Evolutionary conservation across 257 asterid species (phyloP), one percentile per base, ranked within the genome.

Genomic region (Scutellaria barbata): DNA sequence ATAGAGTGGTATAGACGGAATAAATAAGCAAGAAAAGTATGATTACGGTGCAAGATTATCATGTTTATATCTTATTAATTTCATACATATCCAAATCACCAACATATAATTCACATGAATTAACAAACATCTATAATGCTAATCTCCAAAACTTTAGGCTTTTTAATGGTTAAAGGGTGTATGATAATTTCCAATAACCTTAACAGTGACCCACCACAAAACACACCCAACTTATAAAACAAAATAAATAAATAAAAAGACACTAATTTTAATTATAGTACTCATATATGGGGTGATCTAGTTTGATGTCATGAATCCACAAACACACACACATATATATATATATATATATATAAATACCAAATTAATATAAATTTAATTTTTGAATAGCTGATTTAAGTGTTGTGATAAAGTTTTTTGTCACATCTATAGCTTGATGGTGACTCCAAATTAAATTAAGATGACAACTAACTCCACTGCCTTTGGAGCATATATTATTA

Each of bases 401-500:
- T 60, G 72, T 48, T 22, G 5, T 50, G 37, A 20, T 12, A 46
- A 66, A 69, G 69, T 57, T 68, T 69, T 65, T 54, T 20, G 80
- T 69, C 75, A 73, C 11, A 64, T 81, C 60, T 65, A 64, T 53
- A 60, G 76, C 20, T 60, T 74, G 76, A 77, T 77, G 73, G 72
- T 60, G 82, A 77, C 75, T 74, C 40, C 59, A 78, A 1, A 69
- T 70, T 73, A 74, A 74, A 77, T 30, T 73, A 69, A 70, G 30
- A 25, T 10, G 18, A 13, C 66, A 64, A 77, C 82, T 66, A 77
- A 77, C 80, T 74, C 85, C 85, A 77, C 82, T 81, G 57, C 67
- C 60, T 69, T 81, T 81, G 85, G 82, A 81, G 78, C 77, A 64
- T 30, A 30, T 30, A 30, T 74, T 41, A 80, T 80, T 76, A 63